phyloP scores from a whole-genome alignment of 352 stramenopile genomes.

The Thraustotheca clavata region DNA sequence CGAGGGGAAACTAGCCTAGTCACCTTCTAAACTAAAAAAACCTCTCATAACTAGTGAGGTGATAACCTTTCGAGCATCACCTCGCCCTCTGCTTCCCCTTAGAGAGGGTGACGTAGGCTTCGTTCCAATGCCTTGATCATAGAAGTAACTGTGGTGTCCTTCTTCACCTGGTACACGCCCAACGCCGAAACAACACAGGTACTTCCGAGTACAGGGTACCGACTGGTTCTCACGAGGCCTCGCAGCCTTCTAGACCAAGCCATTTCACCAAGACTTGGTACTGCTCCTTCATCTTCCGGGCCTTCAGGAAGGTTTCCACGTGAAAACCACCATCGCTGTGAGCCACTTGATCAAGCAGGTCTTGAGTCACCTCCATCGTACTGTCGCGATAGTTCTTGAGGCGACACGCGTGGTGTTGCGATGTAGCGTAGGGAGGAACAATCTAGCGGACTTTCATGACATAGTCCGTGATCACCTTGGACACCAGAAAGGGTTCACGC shows the following conservation, averaged over 20 bases:
- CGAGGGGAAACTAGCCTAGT: no score
- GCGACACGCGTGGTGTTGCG: background rate
- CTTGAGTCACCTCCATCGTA: constrained; percentile 14
- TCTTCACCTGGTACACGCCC: background rate
- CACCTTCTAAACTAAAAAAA: no score
- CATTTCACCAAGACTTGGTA: constrained; percentile 20
- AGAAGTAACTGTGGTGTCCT: no score
- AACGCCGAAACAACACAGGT: constrained; percentile 12
- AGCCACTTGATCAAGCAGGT: constrained; percentile 18
- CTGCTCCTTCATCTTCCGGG: constrained; percentile 7
- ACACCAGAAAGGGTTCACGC: background rate
- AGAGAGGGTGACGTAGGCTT: no score
- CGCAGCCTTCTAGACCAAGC: constrained; percentile 23
- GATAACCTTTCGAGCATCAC: no score
- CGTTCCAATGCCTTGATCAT: no score
- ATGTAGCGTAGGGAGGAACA: constrained; percentile 6
- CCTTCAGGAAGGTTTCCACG: constrained; percentile 5
- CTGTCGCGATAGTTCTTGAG: constrained; percentile 9
- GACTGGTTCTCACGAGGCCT: constrained; percentile 21
- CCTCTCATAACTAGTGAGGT: no score
- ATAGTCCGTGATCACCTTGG: constrained; percentile 5
- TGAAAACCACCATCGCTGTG: constrained; percentile 2
- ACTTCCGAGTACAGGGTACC: constrained; percentile 21
- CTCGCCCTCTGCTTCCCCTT: no score
- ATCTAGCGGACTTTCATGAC: constrained; percentile 14